Evolutionary conservation across 768 basidiomycete genomes (phyloP), one percentile per base, ranked within the genome.

Genomic region (Cystobasidium tubakii): DNA sequence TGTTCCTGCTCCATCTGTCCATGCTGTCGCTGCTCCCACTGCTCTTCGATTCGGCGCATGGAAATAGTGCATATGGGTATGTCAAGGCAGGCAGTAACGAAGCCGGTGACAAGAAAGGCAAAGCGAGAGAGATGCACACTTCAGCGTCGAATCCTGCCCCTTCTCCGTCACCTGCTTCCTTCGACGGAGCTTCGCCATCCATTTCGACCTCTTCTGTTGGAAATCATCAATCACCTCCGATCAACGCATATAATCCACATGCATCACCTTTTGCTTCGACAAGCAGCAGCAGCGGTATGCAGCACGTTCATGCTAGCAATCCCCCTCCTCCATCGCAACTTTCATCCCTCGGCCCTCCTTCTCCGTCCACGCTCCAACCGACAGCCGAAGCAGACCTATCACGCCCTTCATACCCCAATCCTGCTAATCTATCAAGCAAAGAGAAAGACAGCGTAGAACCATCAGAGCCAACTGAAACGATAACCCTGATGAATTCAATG

Each of bases 11-110:
- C 21, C 69, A 71, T 29, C 69, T 71, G 36, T 57, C 54, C 19
- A 71, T 71, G 69, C 69, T 71, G 25, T 57, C 69, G 13, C 54
- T 71, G 9, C 50, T 71, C 2, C 69, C 69, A 13, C 25, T 67
- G 29, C 42, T 67, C 50, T 67, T 67, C 27, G 66, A 67, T 31
- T 33, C 29, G 23, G 27, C 39, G 3, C 66, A 67, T 27, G 66
- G 66, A 3, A 43, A 67, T 43, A 50, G 43, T 25, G 66, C 66
- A 27, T 67, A 67, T 31, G 66, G 66, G 19, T 67, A 67, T 42
- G 29, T 31, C 29, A 36, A 25, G 31, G 53, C 12, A 10, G 29
- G 44, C 66, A 23, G 44, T n/a, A n/a, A 9, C 23, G 65, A 23
- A 23, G 4, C 7, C 54, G 19, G 54, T 19, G 36, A 62, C 25